These are phyloP conservation scores for Tricholoma flavovirens DNA, from an alignment of 768 basidiomycete genomes.

Conservation along the genomic window DNA sequence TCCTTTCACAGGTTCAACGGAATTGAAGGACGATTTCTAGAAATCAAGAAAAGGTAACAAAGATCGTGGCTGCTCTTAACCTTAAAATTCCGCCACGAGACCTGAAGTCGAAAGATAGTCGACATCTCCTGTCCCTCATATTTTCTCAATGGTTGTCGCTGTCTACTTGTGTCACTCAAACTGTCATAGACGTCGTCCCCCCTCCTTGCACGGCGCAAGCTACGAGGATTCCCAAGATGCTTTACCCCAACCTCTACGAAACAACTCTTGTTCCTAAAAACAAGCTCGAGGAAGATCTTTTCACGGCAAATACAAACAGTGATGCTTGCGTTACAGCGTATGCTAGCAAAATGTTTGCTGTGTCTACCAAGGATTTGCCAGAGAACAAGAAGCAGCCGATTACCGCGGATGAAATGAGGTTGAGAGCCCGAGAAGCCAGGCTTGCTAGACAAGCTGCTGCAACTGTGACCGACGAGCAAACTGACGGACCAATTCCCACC, in stretches of 20 bases:
- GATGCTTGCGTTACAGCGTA: conserved; percentile 72
- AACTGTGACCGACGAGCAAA: conserved; percentile 8
- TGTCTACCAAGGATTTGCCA: conserved; percentile 73
- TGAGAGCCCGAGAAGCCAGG: conserved; percentile 51
- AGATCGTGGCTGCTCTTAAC: conserved; percentile 78
- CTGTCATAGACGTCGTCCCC: conserved; percentile 90
- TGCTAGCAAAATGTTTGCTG: conserved; percentile 98
- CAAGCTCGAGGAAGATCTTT: conserved; percentile 81
- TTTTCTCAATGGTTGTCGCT: conserved; percentile 96
- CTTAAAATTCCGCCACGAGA: conserved; percentile 86
- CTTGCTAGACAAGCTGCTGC: conserved; percentile 24
- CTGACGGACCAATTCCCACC: conserved; percentile 2
- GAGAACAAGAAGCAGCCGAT: conserved; percentile 74
- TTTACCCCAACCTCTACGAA: conserved; percentile 75
- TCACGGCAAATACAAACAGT: conserved; percentile 53
- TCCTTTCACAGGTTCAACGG: background rate
- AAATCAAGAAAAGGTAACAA: conserved; percentile 81
- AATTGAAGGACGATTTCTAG: conserved; percentile 35
- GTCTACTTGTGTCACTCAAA: conserved; percentile 88
- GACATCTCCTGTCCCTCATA: conserved; percentile 76
- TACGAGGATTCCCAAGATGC: conserved; percentile 83
- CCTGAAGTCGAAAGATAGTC: conserved; percentile 85
- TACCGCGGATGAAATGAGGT: conserved; percentile 81
- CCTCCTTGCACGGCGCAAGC: conserved; percentile 79
- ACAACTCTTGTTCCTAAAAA: conserved; percentile 57